phyloP scores from a whole-genome alignment of 176 grass and related monocot genomes.

The Raddia distichophylla region DNA sequence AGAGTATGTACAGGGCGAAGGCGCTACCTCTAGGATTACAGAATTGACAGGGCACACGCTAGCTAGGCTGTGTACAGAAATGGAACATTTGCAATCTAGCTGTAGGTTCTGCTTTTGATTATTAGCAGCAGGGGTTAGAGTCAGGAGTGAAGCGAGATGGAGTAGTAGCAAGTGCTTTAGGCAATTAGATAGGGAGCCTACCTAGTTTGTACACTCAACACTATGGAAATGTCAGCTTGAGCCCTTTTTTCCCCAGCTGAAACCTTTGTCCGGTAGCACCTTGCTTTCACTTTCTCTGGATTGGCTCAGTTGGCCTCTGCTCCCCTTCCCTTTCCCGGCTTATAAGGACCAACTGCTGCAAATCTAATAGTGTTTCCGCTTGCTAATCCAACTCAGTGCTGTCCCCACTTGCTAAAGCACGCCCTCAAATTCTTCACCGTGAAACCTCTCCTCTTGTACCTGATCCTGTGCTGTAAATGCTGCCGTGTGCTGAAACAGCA shows the following conservation, averaged over 20 bases:
- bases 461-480: background rate
- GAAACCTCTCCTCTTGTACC: background rate
- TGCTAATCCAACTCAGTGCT: background rate
- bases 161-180: constrained; percentile 34
- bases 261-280: constrained; percentile 44
- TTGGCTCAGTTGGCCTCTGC: constrained; percentile 18
- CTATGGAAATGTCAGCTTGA: constrained; percentile 21
- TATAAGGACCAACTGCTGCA: constrained; percentile 36
- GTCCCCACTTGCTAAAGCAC: constrained; percentile 5
- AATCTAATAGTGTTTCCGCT: background rate
- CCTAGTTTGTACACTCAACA: background rate
- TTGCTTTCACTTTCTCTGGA: constrained; percentile 44
- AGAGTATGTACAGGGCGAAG: background rate
- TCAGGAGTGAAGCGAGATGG: background rate
- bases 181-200: constrained; percentile 41
- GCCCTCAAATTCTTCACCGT: background rate
- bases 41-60: background rate
- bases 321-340: constrained; percentile 41
- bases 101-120: constrained; percentile 4
- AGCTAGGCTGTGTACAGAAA: background rate
- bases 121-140: background rate
- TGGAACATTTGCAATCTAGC: constrained; percentile 1
- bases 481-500: background rate
- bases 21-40: background rate
- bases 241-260: constrained; percentile 23